phyloP scores from a whole-genome alignment of 1,284 basidiomycete species.

The Phlebopus sp. region DNA sequence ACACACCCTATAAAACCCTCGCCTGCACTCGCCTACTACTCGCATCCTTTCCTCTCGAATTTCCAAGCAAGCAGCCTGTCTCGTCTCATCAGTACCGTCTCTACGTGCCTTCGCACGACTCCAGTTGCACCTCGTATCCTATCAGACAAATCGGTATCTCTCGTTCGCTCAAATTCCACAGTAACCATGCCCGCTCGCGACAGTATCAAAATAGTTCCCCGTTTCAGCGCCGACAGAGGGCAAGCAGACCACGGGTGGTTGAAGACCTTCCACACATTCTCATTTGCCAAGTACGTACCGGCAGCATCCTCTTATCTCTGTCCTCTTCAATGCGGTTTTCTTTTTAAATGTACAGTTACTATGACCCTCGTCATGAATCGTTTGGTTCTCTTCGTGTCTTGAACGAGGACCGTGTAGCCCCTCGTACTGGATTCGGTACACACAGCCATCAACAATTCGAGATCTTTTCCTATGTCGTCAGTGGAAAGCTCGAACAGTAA shows the following conservation, averaged over 20 bases:
- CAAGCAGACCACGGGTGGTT: constrained; percentile 87
- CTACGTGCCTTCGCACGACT: constrained; percentile 10
- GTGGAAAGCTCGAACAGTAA: constrained; percentile 78
- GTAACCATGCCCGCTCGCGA: constrained; percentile 16
- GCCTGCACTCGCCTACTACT: background rate
- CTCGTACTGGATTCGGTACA: constrained; percentile 79
- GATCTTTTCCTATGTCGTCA: constrained; percentile 86
- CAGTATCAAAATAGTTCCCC: constrained; percentile 46
- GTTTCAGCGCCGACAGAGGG: constrained; percentile 69
- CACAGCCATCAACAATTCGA: constrained; percentile 87
- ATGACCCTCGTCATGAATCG: constrained; percentile 52
- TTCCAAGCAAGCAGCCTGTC: constrained; percentile 8
- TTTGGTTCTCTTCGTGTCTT: constrained; percentile 72
- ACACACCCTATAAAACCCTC: constrained; percentile 20
- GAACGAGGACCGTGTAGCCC: constrained; percentile 87
- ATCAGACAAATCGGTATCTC: background rate
- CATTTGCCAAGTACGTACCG: constrained; percentile 66
- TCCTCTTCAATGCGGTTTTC: background rate
- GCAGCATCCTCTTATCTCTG: background rate
- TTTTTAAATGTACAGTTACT: constrained; percentile 50
- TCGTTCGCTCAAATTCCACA: constrained; percentile 4
- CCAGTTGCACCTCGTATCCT: background rate
- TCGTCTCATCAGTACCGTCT: background rate
- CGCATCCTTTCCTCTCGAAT: background rate
- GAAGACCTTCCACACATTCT: constrained; percentile 87